These are phyloP conservation scores for Mariannaea sp. DNA, from an alignment of 2,329 filamentous ascomycete genomes.

Conservation along the genomic window DNA sequence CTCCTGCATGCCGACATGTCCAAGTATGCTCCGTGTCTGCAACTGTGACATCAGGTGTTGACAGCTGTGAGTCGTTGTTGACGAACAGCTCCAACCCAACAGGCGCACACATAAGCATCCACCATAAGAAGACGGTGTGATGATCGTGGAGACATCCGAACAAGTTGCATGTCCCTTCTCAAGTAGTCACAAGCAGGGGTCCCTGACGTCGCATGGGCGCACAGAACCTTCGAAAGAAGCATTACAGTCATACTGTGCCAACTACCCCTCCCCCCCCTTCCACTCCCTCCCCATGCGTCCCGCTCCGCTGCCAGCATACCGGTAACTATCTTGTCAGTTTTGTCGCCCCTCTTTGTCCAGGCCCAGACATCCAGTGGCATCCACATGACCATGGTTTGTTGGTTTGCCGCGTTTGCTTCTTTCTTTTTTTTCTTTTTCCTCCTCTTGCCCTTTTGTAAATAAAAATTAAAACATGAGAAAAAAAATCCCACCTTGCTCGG, in stretches of 20 bases:
- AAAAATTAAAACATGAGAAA: no score
- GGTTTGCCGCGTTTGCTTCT: not conserved
- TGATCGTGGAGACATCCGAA: not conserved
- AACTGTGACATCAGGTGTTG: not conserved
- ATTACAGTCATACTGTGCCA: not conserved
- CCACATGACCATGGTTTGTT: no score
- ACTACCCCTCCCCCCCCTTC: conserved; percentile 1
- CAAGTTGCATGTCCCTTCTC: no score
- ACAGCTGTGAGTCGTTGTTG: not conserved
- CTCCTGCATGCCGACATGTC: no score
- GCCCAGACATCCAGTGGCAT: not conserved
- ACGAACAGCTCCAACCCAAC: not conserved
- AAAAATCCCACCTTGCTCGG: conserved; percentile 9
- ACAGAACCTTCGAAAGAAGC: conserved; percentile 24
- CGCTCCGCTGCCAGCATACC: not conserved
- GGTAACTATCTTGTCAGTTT: not conserved
- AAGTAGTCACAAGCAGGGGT: not conserved
- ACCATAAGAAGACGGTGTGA: conserved; percentile 19
- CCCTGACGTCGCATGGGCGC: conserved; percentile 4
- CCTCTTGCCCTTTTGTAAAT: not conserved
- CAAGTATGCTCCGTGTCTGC: not conserved
- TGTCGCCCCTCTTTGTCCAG: not conserved
- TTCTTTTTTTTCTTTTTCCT: not conserved
- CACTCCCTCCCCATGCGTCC: not conserved
- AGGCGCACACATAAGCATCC: not conserved